These are phyloP conservation scores for Talaromyces sp. DNA, from an alignment of 2,329 filamentous ascomycete genomes.

Conservation along the genomic window DNA sequence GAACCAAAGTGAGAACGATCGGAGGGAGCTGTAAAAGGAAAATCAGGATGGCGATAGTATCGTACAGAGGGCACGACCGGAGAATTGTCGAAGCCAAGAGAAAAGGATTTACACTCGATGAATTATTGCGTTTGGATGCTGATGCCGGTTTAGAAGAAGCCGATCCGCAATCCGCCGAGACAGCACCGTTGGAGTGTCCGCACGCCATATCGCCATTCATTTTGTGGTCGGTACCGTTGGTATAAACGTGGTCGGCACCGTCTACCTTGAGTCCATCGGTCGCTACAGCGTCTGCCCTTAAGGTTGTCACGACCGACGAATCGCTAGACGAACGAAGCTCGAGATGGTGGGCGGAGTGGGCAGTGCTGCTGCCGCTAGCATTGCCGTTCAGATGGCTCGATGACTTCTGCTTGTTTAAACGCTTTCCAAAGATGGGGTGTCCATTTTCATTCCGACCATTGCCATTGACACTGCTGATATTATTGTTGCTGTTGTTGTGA, in stretches of 20 bases:
- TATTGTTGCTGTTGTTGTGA: conserved; percentile 53
- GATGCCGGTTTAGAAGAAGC: conserved; percentile 31
- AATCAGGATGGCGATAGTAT: conserved; percentile 95
- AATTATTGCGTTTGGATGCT: conserved; percentile 34
- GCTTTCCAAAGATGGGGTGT: conserved; percentile 73
- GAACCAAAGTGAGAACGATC: conserved; percentile 80
- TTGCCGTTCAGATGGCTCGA: conserved; percentile 54
- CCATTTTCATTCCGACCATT: conserved; percentile 83
- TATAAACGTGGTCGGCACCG: conserved; percentile 32
- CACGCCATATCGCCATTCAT: conserved; percentile 34
- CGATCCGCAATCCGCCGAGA: conserved; percentile 32
- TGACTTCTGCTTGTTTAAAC: conserved; percentile 58
- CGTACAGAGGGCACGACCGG: conserved; percentile 82
- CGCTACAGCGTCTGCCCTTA: conserved; percentile 26
- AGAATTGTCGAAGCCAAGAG: conserved; percentile 82
- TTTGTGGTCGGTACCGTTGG: conserved; percentile 38
- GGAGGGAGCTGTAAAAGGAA: conserved; percentile 90
- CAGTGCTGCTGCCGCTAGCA: conserved; percentile 43
- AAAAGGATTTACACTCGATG: conserved; percentile 65
- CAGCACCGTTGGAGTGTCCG: conserved; percentile 32
- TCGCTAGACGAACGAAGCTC: conserved; percentile 41
- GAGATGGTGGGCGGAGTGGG: conserved; percentile 38
- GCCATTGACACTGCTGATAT: conserved; percentile 47
- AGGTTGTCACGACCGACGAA: conserved; percentile 29
- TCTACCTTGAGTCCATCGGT: conserved; percentile 34